Base-by-base conservation (phyloP, 257 asterid genomes). In the Hygrophila difformis region DNA sequence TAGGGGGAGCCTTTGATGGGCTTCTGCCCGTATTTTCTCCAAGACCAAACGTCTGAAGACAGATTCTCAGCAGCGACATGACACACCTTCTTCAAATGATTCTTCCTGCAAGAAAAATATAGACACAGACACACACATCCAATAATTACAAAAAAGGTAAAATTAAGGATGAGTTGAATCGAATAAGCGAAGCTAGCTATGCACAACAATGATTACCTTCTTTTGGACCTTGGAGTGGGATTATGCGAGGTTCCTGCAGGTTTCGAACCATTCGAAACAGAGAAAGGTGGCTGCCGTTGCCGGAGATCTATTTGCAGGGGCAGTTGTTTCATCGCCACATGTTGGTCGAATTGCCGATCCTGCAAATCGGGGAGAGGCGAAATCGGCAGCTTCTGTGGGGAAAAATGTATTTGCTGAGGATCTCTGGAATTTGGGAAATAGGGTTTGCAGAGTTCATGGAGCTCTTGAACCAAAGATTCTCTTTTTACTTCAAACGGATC, bases 1-100 rank as follows among this genome's bases (percentile, higher is more conserved):
- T 84, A 81, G n/a, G 95, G 95, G 7, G 95, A 88, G 54, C 97
- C 95, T 66, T 88, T 84, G 47, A 88, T 88, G 56, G 95, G 97
- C 55, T 84, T 84, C 52, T 88, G 97, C 14, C 97, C 97, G 66
- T 88, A 88, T 70, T 88, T 88, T 59, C 97, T 76, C 97, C 97
- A 88, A 50, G 95, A 88, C 95, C 95, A 88, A 57, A 63, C 65
- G 53, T 88, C 97, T 17, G 94, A 81, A 44, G 97, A 76, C 62
- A 74, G 53, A 63, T 71, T 80, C 52, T 84, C 95, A 17, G 89
- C 94, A 8, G 94, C 73, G 1, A 88, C 77, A 59, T 81, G 86
- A 45, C 88, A 74, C 12, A 84, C 86, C 61, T 55, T 84, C 80
- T 88, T 88, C 69, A 66, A 18, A 59, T 74, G 80, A 31, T 71